A percentile compares a stretch with the other conserved stretches of the same genome.
Evolutionary conservation across 2,329 filamentous ascomycete species (phyloP).

Genomic region (Hortaea sp.): DNA sequence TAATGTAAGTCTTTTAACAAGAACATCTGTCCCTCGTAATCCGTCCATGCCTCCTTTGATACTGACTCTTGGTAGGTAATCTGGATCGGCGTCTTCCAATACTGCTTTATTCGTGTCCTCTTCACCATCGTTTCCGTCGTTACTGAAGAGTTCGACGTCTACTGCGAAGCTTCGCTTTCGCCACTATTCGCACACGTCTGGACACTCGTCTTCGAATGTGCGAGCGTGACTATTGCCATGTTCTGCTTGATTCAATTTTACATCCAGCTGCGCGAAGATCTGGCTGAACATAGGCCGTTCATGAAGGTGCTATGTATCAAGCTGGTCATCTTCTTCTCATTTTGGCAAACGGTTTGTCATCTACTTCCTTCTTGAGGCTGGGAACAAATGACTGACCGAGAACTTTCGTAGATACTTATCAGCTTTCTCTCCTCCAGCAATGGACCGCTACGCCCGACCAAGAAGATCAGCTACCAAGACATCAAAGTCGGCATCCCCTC

Average conservation of each 20-base stretch:
- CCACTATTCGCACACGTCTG: conserved; percentile 77
- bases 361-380: neutral
- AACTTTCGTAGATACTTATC: conserved; percentile 35
- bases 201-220: conserved; percentile 62
- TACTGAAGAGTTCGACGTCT: conserved; percentile 57
- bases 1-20: conserved; percentile 44
- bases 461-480: conserved; percentile 59
- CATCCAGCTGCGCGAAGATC: conserved; percentile 58
- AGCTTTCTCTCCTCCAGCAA: conserved; percentile 51
- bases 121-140: conserved; percentile 72
- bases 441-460: conserved; percentile 53
- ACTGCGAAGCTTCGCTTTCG: conserved; percentile 69
- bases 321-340: conserved; percentile 81
- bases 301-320: conserved; percentile 81
- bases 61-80: conserved; percentile 45
- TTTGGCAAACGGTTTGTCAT: conserved; percentile 59
- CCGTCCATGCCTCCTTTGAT: neutral
- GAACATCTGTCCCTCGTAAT: too few relatives aligned
- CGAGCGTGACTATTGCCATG: conserved; percentile 74
- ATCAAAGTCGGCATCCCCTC: conserved; percentile 73
- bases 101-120: conserved; percentile 68
- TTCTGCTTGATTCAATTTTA: conserved; percentile 85
- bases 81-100: conserved; percentile 76
- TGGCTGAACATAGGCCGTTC: conserved; percentile 61
- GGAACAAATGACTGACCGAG: neutral